Conservation (phyloP, 129 eudicot genomes). For the Smallanthus sonchifolius region DNA sequence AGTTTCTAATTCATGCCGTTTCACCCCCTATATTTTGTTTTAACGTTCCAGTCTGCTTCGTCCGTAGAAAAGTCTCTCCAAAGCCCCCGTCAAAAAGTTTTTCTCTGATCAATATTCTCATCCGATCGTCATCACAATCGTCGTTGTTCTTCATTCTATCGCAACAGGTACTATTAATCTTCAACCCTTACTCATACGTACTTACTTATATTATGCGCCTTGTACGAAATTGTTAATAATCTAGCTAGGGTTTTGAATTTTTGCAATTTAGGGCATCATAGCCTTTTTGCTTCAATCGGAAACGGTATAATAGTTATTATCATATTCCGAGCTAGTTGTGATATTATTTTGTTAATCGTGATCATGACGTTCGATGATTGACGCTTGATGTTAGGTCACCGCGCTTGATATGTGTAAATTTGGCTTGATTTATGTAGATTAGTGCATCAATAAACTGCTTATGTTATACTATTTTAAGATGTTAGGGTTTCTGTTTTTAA, state of each 20-base stretch:
- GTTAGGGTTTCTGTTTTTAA: background rate
- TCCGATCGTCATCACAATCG: background rate
- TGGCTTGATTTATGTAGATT: background rate
- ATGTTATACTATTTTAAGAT: background rate
- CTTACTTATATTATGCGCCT: background rate
- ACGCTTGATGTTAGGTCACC: background rate
- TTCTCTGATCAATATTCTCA: background rate
- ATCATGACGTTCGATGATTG: slow-evolving; percentile 14
- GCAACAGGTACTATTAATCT: slow-evolving; percentile 14
- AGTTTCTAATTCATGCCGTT: background rate
- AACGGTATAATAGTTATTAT: background rate
- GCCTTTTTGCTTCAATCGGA: background rate
- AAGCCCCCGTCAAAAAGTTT: background rate
- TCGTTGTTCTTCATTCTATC: slow-evolving; percentile 1
- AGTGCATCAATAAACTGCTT: background rate
- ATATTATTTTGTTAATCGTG: background rate
- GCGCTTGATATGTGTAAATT: background rate
- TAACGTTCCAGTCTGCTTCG: background rate
- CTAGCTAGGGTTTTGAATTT: slow-evolving; percentile 18
- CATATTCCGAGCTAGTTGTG: background rate
- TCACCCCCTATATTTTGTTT: background rate
- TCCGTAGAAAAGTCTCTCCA: background rate
- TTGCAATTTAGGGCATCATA: slow-evolving; percentile 16
- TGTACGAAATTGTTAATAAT: background rate
- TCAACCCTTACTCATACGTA: background rate